Base-by-base conservation (phyloP, 148 eudicot species). In the Spergularia marina region DNA sequence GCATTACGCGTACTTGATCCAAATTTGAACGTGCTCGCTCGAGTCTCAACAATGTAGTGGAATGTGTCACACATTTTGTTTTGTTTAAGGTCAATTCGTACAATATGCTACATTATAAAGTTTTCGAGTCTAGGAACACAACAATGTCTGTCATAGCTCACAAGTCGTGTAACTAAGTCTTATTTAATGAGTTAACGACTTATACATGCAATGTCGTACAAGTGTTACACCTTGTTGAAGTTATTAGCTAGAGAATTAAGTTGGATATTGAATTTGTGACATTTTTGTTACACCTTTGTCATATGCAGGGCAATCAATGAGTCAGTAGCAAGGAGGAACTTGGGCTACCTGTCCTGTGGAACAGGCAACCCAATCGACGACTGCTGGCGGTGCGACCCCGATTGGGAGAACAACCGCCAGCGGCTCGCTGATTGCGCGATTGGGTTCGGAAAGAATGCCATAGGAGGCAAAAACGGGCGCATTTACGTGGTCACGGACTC, bases 281-380 rank as follows among this genome's bases (percentile, higher is more conserved):
- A 60, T 6, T 44, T 44, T 44, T 44, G 13, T 25, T n/a, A n/a
- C n/a, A n/a, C n/a, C n/a, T n/a, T n/a, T n/a, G 61, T 21, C 0
- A 41, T 59, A 30, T 78, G 65, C 77, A 91, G 96, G 88, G 80
- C 69, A 0, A 76, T 89, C 70, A 91, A 91, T 81, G 89, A 79
- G 12, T 91, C 97, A 1, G 47, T 81, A 52, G 74, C 82, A 0
- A 83, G 91, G 78, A 84, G 97, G 80, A 83, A 72, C 55, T 75
- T 91, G 77, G 89, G 89, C 12, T 89, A 85, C 76, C 78, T 89
- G 0, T 87, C 93, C 0, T 91, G 96, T 76, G 86, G 87, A 41
- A 80, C 91, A 6, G 97, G 93, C 0, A 91, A 91, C 67, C 91
- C 91, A 10, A 91, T 91, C 47, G 97, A 91, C 65, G 93, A 91